A percentile compares a stretch with the other conserved stretches of the same genome.
phyloP scores from a whole-genome alignment of 345 rosid genomes.

The Erysimum cheiranthoides region DNA sequence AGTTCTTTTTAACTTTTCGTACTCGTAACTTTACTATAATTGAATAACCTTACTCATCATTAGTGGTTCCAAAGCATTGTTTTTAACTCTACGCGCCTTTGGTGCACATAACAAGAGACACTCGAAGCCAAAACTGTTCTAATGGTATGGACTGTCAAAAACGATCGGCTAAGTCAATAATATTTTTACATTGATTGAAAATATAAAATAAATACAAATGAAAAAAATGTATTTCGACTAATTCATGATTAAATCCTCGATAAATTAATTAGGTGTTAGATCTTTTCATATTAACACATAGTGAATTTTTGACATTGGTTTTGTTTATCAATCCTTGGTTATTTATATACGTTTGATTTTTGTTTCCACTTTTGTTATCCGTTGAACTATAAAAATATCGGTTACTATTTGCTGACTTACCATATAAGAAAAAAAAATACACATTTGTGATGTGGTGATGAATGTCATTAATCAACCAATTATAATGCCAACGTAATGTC shows the following conservation, averaged over 20 bases:
- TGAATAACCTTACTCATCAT: neutral
- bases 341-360: neutral
- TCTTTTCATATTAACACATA: neutral
- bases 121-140: neutral
- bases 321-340: neutral
- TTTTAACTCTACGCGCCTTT: neutral
- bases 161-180: too few species aligned
- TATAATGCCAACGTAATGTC: neutral
- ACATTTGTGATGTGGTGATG: slow-evolving; percentile 7
- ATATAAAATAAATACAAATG: neutral
- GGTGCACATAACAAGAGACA: too few species aligned
- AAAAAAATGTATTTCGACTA: neutral
- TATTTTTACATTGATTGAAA: neutral
- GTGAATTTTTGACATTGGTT: neutral
- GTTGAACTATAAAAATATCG: slow-evolving; percentile 19
- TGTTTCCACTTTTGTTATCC: slow-evolving; percentile 3
- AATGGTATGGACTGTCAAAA: too few species aligned
- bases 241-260: neutral
- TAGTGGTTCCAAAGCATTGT: neutral
- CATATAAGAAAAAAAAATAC: neutral
- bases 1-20: neutral
- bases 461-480: slow-evolving; percentile 30
- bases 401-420: slow-evolving; percentile 24
- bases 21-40: neutral
- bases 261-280: neutral